These are phyloP conservation scores for Ramaria sp. DNA, from an alignment of 768 basidiomycete genomes.

Conservation along the genomic window DNA sequence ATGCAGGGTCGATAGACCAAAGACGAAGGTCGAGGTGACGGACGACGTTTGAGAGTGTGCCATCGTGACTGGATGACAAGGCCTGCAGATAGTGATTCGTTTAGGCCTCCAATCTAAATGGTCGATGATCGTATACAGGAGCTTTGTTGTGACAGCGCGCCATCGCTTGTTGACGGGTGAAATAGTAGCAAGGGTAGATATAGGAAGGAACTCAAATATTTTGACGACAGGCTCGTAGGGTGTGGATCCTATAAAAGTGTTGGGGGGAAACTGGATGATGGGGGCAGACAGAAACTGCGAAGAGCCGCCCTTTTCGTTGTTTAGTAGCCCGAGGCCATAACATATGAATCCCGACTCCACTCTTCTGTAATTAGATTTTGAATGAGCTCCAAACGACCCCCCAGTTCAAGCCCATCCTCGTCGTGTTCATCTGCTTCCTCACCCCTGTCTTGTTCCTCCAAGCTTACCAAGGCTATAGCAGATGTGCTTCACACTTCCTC, in stretches of 20 bases:
- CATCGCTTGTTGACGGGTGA: neutral
- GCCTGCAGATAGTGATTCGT: slow-evolving; percentile 1
- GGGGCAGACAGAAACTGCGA: neutral
- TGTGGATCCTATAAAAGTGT: neutral
- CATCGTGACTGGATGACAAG: neutral
- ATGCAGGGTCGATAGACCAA: slow-evolving; percentile 5
- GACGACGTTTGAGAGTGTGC: neutral
- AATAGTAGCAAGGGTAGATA: neutral
- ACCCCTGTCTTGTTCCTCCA: slow-evolving; percentile 25
- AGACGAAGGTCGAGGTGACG: slow-evolving; percentile 6
- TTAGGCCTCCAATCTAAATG: slow-evolving; percentile 4
- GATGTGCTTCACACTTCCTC: slow-evolving; percentile 29
- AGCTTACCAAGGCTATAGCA: slow-evolving; percentile 20
- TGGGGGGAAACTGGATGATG: neutral
- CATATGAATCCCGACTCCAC: neutral
- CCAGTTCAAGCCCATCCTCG: slow-evolving; percentile 13
- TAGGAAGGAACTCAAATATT: slow-evolving; percentile 6
- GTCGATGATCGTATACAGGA: slow-evolving; percentile 6
- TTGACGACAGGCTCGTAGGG: slow-evolving; percentile 1
- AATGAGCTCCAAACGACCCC: slow-evolving; percentile 22
- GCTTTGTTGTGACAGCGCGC: neutral
- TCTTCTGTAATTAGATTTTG: neutral
- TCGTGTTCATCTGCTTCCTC: slow-evolving; percentile 18
- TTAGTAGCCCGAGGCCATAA: neutral
- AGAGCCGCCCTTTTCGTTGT: neutral